Base-by-base conservation (phyloP, 2,329 filamentous ascomycete species). In the Fusarium heterosporum region DNA sequence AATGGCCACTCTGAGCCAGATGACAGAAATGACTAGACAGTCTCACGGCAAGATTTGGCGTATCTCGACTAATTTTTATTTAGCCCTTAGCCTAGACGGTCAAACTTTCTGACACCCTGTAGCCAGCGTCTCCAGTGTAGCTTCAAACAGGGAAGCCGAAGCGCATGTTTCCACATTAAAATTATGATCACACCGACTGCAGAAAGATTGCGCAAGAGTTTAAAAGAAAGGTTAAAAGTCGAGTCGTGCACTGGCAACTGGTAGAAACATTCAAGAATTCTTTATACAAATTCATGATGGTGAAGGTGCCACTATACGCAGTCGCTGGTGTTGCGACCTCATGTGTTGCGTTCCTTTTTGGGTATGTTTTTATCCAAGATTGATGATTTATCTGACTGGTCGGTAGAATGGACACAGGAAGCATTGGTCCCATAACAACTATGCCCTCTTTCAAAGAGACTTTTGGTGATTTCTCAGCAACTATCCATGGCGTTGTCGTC, bases 401-500 rank as follows among this genome's bases (percentile, higher is more conserved):
- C 3, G 2, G 12, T 19, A 72, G 74, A 46, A 70, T 75, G 40
- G 77, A 79, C 38, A 79, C 86, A 1, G 85, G 86, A 11, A 84
- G 81, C 26, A 87, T 89, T 51, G 87, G 87, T 2, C 83, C 87
- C 6, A 81, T 89, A 0, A 89, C 87, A 0, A 80, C 82, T 4
- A 89, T 89, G 87, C 69, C 78, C 0, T 75, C 78, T 16, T 89
- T 87, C 72, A 77, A 76, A 11, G 55, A 75, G 4, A 79, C 80
- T 5, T 84, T 89, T 68, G 86, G 86, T 5, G 74, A 78, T 14
- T 80, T 85, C 42, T 85, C 84, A 2, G 79, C 87, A 1, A 84
- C 83, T 0, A 71, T 89, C 2, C 86, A 87, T 65, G 87, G 88
- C 1, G 77, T 89, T 4, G 81, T 87, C 8, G 86, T 90, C 16